Base-by-base conservation (phyloP, 306 rosid species). In the Macrotyloma uniflorum region DNA sequence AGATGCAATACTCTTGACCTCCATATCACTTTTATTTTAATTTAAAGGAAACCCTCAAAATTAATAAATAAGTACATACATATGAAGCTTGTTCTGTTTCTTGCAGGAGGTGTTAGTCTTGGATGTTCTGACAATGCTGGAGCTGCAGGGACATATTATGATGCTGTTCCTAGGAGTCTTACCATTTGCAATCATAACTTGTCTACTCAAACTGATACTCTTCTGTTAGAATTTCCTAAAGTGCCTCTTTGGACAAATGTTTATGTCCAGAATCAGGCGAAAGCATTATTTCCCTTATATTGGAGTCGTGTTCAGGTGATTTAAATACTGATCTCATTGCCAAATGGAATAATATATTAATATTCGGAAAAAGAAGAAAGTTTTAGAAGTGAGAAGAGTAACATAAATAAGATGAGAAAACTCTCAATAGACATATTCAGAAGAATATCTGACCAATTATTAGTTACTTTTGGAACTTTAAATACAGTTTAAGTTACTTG, bases 301-400 rank as follows among this genome's bases (percentile, higher is more conserved):
- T 95, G 98, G 98, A 95, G 98, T 84, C 96, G 97, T 66, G 95
- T 95, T 83, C 98, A 92, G 98, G 98, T 94, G 77, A 84, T 75
- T 85, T 53, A 80, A 82, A 75, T 82, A 55, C 77, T 64, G 55
- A 12, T 42, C 16, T 42, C 47, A 11, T 12, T 42, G 5, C 47
- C 15, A 42, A 42, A 42, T 42, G 16, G 16, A 42, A 42, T 42
- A 42, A 54, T 30, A 16, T 53, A 78, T 54, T 78, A n/a, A 32
- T 55, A 24, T 36, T 45, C 13, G 47, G 20, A 14, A 40, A 61
- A 58, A 45, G 61, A 54, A 13, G 22, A 28, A 15, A 5, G 3
- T 42, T 76, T 30, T 40, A n/a, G 7, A 6, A 43, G 46, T 32
- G 75, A 64, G 46, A 76, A 40, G 74, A 61, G 12, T 32, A 58